phyloP scores from a whole-genome alignment of 78 protist genomes.

The Dictyostelium firmibasis region DNA sequence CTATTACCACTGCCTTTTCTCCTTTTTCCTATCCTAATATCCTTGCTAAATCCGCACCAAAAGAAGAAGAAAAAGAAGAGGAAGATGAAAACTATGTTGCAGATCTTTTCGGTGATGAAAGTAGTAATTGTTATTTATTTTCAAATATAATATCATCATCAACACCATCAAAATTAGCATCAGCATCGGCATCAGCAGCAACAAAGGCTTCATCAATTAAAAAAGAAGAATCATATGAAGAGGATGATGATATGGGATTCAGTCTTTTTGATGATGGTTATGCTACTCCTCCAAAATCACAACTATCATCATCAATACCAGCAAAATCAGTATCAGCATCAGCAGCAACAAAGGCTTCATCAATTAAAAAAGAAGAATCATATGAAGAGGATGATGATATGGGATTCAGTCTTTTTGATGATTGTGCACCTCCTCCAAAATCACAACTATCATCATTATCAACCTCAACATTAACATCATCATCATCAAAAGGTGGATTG shows the following conservation, averaged over 20 bases:
- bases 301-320: neutral
- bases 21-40: neutral
- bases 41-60: neutral
- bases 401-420: neutral
- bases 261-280: constrained; percentile 10
- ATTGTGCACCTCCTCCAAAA: neutral
- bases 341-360: neutral
- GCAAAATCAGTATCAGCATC: neutral
- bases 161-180: neutral
- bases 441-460: no score
- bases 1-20: neutral
- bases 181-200: neutral
- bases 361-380: neutral
- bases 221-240: neutral
- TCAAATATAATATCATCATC: no score
- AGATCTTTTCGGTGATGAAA: constrained; percentile 20
- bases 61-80: neutral
- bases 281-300: no score
- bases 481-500: no score
- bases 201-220: neutral
- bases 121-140: no score
- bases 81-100: constrained; percentile 24
- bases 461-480: no score
- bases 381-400: neutral
- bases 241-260: constrained; percentile 68